Base-by-base conservation (phyloP, 805 yeast genomes). In the Candida qinlingensis region DNA sequence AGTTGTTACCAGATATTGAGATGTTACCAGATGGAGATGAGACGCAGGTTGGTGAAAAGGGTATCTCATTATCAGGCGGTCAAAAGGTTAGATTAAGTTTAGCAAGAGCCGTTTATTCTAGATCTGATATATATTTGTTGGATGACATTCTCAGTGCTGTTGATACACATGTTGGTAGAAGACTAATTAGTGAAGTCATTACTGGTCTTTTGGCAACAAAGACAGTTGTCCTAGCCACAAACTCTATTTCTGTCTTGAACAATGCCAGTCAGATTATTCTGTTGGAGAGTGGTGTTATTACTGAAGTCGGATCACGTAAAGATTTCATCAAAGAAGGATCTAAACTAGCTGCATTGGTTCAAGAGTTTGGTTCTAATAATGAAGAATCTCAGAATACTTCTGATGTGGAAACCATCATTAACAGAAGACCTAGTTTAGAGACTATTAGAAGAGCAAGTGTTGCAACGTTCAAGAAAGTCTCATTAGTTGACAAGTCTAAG, bases 61-160 rank as follows among this genome's bases (percentile, higher is more conserved):
- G 85, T 49, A 77, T 80, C 34, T 74, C 83, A 2, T 66, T 80
- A 30, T 75, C 81, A 7, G 84, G 84, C 36, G 84, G 35, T 34
- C 27, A 42, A 36, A 33, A 29, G 28, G 19, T 34, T 38, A 26
- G 45, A 42, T 13, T 30, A 42, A 36, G 36, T 39, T 4, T 28
- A 35, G 13, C 39, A 28, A 26, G 99, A 64, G 97, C 99, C 10
- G 96, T 94, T 8, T 94, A 94, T 64, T 79, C 96, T 10, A 77
- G 98, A 55, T 95, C 98, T 4, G 98, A 94, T 62, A 80, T 94
- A 31, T 90, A 88, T 64, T 69, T 94, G 38, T 69, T 94, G 54
- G 99, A 94, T 65, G 99, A 94, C 67, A 87, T 96, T 8, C 75
- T 94, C 51, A 85, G 96, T 64, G 99, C 99, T 28, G 99, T 94